Conservation (phyloP, 192 early-diverging fungal species). For the Spinellus fusiger region DNA sequence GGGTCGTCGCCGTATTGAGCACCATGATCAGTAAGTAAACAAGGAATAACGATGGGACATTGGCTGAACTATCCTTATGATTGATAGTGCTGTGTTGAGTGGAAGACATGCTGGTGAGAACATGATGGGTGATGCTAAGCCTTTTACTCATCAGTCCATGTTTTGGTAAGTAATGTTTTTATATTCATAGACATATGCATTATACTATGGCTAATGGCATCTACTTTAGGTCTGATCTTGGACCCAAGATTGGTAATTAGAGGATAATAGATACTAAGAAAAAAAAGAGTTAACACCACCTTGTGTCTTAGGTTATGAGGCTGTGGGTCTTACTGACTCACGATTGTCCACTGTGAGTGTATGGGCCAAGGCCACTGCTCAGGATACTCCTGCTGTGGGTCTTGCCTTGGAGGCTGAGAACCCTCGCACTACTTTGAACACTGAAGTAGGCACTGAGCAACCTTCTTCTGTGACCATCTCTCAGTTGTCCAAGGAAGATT, state of each 20-base stretch:
- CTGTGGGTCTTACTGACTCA: conserved; percentile 54
- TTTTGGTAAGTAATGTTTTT: conserved; percentile 47
- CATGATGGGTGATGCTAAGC: conserved; percentile 45
- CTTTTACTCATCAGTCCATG: conserved; percentile 58
- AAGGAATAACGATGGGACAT: not conserved
- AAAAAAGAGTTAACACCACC: not conserved
- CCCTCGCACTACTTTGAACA: conserved; percentile 11
- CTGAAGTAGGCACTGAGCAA: conserved; percentile 26
- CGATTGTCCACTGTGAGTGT: conserved; percentile 53
- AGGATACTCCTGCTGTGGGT: conserved; percentile 24
- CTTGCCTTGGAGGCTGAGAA: conserved; percentile 26
- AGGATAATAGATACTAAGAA: not conserved
- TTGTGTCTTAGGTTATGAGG: conserved; percentile 40
- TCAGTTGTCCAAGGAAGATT: conserved; percentile 13
- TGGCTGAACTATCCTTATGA: not conserved
- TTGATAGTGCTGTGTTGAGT: conserved; percentile 42
- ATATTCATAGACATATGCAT: not conserved
- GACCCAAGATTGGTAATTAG: conserved; percentile 32
- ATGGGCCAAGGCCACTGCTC: conserved; percentile 47
- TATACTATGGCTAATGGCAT: too few species aligned
- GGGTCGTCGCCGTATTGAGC: conserved; percentile 60
- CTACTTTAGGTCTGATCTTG: conserved; percentile 34
- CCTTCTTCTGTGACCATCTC: conserved; percentile 26
- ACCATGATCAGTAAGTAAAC: conserved; percentile 48
- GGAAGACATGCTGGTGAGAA: conserved; percentile 58